phyloP scores from a whole-genome alignment of 768 basidiomycete genomes.

The Lactifluus subvellereus region DNA sequence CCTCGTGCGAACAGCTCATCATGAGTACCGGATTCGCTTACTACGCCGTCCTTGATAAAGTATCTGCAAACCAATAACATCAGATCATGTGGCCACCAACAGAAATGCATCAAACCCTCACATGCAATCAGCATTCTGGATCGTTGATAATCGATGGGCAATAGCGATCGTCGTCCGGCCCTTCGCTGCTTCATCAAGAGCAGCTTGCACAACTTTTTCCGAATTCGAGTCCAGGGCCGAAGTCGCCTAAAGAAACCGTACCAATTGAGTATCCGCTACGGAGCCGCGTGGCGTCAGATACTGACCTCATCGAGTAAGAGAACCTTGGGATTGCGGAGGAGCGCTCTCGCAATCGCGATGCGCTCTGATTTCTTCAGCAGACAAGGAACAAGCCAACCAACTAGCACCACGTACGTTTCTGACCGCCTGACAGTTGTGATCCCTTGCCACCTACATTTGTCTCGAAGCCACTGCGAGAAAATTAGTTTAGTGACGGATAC shows the following conservation, averaged over 20 bases:
- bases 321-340: slow-evolving; percentile 31
- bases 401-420: slow-evolving; percentile 54
- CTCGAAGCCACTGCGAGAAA: slow-evolving; percentile 65
- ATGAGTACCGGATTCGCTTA: slow-evolving; percentile 24
- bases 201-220: slow-evolving; percentile 87
- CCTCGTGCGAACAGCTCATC: slow-evolving; percentile 21
- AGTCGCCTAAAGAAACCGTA: slow-evolving; percentile 32
- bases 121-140: slow-evolving; percentile 37
- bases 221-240: slow-evolving; percentile 48
- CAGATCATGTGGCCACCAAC: background rate
- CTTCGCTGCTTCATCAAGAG: slow-evolving; percentile 86
- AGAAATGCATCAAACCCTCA: slow-evolving; percentile 11
- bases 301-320: slow-evolving; percentile 28
- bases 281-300: background rate
- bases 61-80: slow-evolving; percentile 9
- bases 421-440: slow-evolving; percentile 83
- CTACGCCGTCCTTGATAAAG: slow-evolving; percentile 24
- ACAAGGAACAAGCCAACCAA: background rate
- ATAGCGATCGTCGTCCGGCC: slow-evolving; percentile 94
- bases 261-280: background rate
- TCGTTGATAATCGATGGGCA: slow-evolving; percentile 81
- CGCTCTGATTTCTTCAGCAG: slow-evolving; percentile 33
- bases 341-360: slow-evolving; percentile 34
- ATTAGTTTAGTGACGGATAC: slow-evolving; percentile 9
- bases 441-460: slow-evolving; percentile 91